Percentiles rank a stretch among this genome's conserved stretches.
phyloP scores from a whole-genome alignment of 805 yeast species.

The Yamadazyma olivae region DNA sequence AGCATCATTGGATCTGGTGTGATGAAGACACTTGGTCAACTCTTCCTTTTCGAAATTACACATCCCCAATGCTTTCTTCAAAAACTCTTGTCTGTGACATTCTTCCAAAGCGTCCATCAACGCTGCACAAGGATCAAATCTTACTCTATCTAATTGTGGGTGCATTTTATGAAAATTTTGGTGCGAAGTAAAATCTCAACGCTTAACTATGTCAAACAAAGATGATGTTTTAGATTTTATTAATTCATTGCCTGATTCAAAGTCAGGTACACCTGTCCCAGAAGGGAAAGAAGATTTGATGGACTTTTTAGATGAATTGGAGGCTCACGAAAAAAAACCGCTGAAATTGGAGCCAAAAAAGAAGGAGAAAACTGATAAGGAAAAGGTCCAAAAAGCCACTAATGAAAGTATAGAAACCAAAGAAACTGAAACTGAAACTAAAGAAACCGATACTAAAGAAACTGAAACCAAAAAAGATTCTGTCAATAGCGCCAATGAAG shows the following conservation, averaged over 20 bases:
- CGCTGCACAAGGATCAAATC: constrained; percentile 62
- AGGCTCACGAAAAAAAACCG: constrained; percentile 50
- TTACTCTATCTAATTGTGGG: constrained; percentile 42
- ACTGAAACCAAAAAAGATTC: not conserved
- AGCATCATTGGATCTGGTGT: constrained; percentile 64
- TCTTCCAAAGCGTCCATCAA: constrained; percentile 85
- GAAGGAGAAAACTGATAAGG: constrained; percentile 12
- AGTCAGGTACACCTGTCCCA: constrained; percentile 29
- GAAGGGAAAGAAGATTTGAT: constrained; percentile 49
- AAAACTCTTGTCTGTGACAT: constrained; percentile 72
- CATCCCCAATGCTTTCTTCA: constrained; percentile 71
- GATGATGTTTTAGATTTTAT: constrained; percentile 79
- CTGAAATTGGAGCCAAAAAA: constrained; percentile 32
- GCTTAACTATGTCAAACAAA: constrained; percentile 6
- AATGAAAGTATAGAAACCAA: constrained; percentile 9
- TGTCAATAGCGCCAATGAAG: constrained; percentile 11
- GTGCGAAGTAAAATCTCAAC: not conserved
- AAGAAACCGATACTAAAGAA: constrained; percentile 1
- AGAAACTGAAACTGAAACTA: not conserved
- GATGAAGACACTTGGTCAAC: constrained; percentile 73
- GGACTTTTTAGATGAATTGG: constrained; percentile 66
- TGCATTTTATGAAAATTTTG: constrained; percentile 27
- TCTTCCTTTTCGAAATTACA: constrained; percentile 86
- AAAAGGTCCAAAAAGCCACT: not conserved
- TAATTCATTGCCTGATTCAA: constrained; percentile 71